Evolutionary conservation across 306 rosid species (phyloP).

Genomic region (Coriaria nepalensis): DNA sequence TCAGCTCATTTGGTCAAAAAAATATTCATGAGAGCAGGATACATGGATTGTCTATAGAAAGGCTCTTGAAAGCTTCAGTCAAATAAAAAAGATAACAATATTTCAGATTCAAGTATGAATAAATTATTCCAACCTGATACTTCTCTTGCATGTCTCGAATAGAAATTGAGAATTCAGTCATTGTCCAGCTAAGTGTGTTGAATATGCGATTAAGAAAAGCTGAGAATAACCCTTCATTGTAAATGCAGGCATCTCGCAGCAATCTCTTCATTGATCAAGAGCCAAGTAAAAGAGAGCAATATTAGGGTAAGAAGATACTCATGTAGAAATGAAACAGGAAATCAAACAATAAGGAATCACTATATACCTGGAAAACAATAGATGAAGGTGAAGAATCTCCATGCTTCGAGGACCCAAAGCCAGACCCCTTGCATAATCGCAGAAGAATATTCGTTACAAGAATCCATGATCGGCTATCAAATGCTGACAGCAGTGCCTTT

Average conservation of each 20-base stretch:
- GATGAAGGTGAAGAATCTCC: conserved; percentile 90
- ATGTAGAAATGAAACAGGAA: background rate
- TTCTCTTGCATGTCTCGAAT: conserved; percentile 95
- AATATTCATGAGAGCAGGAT: no score
- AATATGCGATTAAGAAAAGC: conserved; percentile 90
- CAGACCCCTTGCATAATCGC: conserved; percentile 86
- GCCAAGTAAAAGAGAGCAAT: conserved; percentile 4
- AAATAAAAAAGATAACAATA: no score
- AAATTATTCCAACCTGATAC: conserved; percentile 40
- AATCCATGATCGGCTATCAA: conserved; percentile 96
- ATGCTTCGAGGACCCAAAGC: conserved; percentile 74
- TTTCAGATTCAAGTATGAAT: background rate
- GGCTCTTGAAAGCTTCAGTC: no score
- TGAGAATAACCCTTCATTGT: conserved; percentile 69
- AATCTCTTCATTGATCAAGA: conserved; percentile 45
- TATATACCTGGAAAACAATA: conserved; percentile 59
- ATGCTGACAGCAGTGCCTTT: conserved; percentile 67
- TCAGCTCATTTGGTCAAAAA: no score
- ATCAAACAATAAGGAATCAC: background rate
- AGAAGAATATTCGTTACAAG: conserved; percentile 81
- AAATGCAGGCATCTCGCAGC: conserved; percentile 68
- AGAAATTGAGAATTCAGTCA: conserved; percentile 96
- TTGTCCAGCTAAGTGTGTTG: conserved; percentile 94
- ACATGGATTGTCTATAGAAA: background rate
- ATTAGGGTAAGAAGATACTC: conserved; percentile 19